A percentile compares a stretch with the other conserved stretches of the same genome.
Evolutionary conservation across 345 rosid species (phyloP).

Genomic region (Conringia planisiliqua): DNA sequence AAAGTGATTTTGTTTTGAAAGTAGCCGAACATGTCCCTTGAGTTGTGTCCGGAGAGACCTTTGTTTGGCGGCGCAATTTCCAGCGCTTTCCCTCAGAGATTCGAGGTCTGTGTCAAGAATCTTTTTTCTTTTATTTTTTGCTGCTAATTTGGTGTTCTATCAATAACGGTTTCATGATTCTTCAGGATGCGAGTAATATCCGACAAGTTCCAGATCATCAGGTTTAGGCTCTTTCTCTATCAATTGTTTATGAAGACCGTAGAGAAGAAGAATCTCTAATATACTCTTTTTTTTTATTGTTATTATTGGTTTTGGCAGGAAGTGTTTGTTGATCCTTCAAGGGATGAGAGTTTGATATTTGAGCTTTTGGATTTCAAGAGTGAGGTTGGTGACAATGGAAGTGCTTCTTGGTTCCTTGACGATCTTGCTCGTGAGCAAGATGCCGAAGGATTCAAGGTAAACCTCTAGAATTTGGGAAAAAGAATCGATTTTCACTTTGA

Average conservation of each 20-base stretch:
- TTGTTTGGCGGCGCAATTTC: conserved; percentile 69
- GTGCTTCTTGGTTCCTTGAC: conserved; percentile 74
- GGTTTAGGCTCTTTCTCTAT: conserved; percentile 33
- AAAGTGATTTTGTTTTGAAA: not conserved
- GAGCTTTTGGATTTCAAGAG: conserved; percentile 74
- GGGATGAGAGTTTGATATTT: conserved; percentile 81
- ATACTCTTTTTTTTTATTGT: not conserved
- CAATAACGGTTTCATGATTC: not conserved
- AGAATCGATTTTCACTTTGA: not conserved
- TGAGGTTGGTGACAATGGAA: conserved; percentile 54
- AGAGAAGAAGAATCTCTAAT: not conserved
- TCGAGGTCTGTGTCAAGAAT: conserved; percentile 43
- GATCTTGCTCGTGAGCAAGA: conserved; percentile 73
- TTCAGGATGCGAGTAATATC: conserved; percentile 66
- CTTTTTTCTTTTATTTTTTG: not conserved
- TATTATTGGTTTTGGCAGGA: conserved; percentile 48
- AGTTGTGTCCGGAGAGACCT: conserved; percentile 36
- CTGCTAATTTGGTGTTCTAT: not conserved
- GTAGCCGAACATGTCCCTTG: conserved; percentile 40
- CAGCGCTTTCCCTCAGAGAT: conserved; percentile 47
- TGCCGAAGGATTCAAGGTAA: conserved; percentile 69
- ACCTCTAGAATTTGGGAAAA: not conserved
- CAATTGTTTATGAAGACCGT: not conserved
- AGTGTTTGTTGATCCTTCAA: conserved; percentile 70
- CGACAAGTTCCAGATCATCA: conserved; percentile 79